Percentiles rank a stretch among this genome's conserved stretches.
Evolutionary conservation across 495 filamentous ascomycete species (phyloP).

Genomic region (Neurospora sp.): DNA sequence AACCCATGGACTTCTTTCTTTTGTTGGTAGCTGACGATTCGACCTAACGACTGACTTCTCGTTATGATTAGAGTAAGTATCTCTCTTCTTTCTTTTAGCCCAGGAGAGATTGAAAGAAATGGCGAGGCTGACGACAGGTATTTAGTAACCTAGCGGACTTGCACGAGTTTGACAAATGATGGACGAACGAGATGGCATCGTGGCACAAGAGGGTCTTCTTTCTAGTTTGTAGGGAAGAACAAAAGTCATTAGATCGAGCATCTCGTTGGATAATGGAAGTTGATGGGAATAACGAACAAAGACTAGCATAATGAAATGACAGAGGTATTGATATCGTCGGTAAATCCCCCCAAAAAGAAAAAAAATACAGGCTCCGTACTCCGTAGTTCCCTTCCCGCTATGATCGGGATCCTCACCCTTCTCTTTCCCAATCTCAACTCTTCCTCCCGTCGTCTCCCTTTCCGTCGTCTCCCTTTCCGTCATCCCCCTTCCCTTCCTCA

Average conservation of each 20-base stretch:
- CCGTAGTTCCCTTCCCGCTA: no score
- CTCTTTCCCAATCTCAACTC: neutral
- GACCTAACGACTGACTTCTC: neutral
- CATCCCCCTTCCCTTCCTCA: no score
- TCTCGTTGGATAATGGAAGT: no score
- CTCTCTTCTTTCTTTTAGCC: neutral
- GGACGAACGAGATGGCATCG: neutral
- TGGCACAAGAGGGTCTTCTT: no score
- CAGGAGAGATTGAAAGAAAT: neutral
- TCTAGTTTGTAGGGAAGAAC: no score
- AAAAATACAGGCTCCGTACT: no score
- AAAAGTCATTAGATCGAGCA: no score
- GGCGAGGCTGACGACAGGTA: neutral
- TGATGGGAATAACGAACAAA: no score
- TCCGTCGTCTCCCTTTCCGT: no score
- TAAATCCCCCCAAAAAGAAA: neutral
- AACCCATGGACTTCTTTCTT: no score
- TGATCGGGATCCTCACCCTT: no score
- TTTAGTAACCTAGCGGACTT: neutral
- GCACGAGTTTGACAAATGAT: neutral
- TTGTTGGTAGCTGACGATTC: no score
- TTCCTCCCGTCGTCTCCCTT: neutral
- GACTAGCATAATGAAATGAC: neutral
- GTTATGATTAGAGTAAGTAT: neutral
- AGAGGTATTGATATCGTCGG: neutral